Base-by-base conservation (phyloP, 2,329 filamentous ascomycete species). In the Ceratocystis smalleyi region DNA sequence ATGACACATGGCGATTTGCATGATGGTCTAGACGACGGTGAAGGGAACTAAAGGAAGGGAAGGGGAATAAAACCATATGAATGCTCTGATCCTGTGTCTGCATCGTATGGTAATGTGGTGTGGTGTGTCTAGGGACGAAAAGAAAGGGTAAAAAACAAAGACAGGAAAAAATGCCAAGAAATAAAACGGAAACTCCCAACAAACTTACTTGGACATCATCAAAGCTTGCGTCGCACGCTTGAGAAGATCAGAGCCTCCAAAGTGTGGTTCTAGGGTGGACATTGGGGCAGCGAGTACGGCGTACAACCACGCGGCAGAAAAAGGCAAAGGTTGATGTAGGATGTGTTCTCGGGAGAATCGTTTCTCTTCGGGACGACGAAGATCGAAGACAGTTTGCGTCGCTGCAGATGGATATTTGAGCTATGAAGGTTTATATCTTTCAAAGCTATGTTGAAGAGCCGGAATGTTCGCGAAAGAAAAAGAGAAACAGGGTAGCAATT, bases 151-250 rank as follows among this genome's bases (percentile, higher is more conserved):
- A 60, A 67, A 32, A 61, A 45, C 22, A 51, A 35, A 30, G 49
- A 47, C 59, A 63, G 63, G 55, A 43, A 68, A 70, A 32, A 68
- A 67, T 40, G 68, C 68, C 62, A 68, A 66, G 67, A 60, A 49
- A 67, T 12, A 68, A 69, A 68, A 62, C 67, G 62, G 67, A 69
- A 68, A 67, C 22, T 55, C 2, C 24, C 19, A 32, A 32, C 51
- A 19, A 24, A 78, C 81, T 72, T 78, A 83, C 81, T 76, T 83
- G 74, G 81, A 83, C 76, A 79, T 79, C 79, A 84, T 82, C 78
- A 84, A 80, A 69, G 79, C 79, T 70, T 83, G 81, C n/a, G 82
- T 84, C 67, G 82, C 82, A 72, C 81, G 77, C 70, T 79, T 77
- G 68, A 84, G 72, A 69, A 84, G 75, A 73, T 84, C 82, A 69